phyloP scores from a whole-genome alignment of 192 early-diverging fungal species.

The Lobosporangium transversale region DNA sequence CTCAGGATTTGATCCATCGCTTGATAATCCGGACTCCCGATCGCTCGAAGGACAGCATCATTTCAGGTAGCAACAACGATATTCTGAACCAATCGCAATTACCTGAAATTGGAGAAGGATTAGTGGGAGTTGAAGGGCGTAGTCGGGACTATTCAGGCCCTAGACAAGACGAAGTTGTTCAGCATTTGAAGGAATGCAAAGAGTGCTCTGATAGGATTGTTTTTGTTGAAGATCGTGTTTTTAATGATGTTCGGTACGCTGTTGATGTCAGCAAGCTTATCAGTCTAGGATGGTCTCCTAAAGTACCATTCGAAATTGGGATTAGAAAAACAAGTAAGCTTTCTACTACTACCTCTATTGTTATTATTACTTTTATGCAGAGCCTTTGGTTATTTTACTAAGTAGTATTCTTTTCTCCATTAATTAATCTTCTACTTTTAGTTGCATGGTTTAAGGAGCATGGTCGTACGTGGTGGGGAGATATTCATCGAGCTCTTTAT shows the following conservation, averaged over 20 bases:
- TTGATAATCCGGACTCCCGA: slow-evolving; percentile 56
- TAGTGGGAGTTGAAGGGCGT: background rate
- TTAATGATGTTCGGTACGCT: slow-evolving; percentile 82
- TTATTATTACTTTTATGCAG: too few relatives aligned
- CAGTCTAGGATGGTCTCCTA: slow-evolving; percentile 74
- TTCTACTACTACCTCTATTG: background rate
- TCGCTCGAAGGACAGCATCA: slow-evolving; percentile 13
- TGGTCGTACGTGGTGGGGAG: slow-evolving; percentile 67
- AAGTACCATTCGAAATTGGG: slow-evolving; percentile 68
- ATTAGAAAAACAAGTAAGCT: slow-evolving; percentile 71
- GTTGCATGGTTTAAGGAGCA: slow-evolving; percentile 67
- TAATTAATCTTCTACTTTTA: slow-evolving; percentile 13
- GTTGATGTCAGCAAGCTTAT: slow-evolving; percentile 76
- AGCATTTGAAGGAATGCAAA: slow-evolving; percentile 9
- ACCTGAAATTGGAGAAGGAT: too few relatives aligned
- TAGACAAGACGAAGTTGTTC: background rate
- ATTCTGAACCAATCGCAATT: background rate
- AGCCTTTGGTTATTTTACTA: too few relatives aligned
- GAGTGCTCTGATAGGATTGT: slow-evolving; percentile 62
- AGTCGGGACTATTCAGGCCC: background rate
- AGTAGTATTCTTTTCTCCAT: too few relatives aligned
- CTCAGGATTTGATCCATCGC: slow-evolving; percentile 62
- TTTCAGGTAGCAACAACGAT: background rate
- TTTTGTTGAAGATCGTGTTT: slow-evolving; percentile 78
- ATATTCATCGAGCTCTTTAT: slow-evolving; percentile 64